A percentile compares a stretch with the other conserved stretches of the same genome.
Evolutionary conservation across 768 basidiomycete species (phyloP).

Genomic region (Suillus subaureus): DNA sequence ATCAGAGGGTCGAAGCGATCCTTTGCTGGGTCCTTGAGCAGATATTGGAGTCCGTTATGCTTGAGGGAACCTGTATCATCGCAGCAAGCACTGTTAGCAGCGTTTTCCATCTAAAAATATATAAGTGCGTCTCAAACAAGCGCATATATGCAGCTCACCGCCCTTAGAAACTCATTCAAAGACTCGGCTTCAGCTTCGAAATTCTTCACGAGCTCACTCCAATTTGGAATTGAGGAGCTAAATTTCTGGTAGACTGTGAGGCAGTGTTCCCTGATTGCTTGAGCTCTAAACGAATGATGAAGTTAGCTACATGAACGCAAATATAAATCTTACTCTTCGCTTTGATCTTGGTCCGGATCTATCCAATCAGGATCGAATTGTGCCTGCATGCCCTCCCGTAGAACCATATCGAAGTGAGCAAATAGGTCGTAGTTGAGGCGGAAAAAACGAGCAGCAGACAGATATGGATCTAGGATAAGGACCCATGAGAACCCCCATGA

Average conservation of each 20-base stretch:
- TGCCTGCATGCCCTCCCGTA: background rate
- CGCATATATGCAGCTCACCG: background rate
- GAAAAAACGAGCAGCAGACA: background rate
- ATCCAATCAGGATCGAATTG: background rate
- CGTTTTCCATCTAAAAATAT: background rate
- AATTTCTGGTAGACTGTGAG: too few relatives aligned
- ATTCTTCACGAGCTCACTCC: too few relatives aligned
- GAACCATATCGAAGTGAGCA: background rate
- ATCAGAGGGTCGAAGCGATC: constrained; percentile 3
- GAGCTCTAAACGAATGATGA: too few relatives aligned
- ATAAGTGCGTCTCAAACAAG: background rate
- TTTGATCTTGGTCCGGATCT: background rate
- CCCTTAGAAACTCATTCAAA: background rate
- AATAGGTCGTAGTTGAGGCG: background rate
- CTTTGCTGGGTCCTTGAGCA: constrained; percentile 4
- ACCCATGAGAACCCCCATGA: too few relatives aligned
- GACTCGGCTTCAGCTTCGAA: background rate
- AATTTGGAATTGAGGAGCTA: too few relatives aligned
- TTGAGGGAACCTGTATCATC: background rate
- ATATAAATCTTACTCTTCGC: background rate
- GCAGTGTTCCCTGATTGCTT: too few relatives aligned
- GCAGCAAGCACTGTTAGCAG: background rate
- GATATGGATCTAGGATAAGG: background rate
- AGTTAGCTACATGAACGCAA: too few relatives aligned
- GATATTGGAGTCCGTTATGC: background rate